Conservation (phyloP, 305 asterid genomes). For the Fraxinus albicans region DNA sequence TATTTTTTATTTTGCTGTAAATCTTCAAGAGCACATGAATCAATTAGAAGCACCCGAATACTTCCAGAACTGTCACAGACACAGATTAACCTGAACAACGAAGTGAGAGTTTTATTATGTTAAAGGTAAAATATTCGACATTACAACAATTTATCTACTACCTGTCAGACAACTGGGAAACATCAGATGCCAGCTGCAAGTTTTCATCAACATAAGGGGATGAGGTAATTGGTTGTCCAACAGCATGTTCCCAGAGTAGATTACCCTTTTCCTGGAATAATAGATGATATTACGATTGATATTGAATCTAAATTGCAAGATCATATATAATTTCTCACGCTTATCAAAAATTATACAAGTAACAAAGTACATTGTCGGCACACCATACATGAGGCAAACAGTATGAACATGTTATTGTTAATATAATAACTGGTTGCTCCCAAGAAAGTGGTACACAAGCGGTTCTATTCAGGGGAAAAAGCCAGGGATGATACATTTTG, state of each 20-base stretch:
- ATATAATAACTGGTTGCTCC: background rate
- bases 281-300: background rate
- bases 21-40: constrained; percentile 26
- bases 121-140: background rate
- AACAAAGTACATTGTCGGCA: background rate
- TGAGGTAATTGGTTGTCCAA: constrained; percentile 73
- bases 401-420: background rate
- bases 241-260: constrained; percentile 62
- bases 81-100: constrained; percentile 59
- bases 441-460: background rate
- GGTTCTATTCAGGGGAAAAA: background rate
- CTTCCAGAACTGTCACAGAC: constrained; percentile 79
- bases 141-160: constrained; percentile 20
- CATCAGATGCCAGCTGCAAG: constrained; percentile 40
- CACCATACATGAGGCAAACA: background rate
- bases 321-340: background rate
- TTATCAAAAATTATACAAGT: background rate
- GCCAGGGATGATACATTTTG: background rate
- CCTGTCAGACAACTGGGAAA: constrained; percentile 50
- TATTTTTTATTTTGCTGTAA: constrained; percentile 21
- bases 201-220: constrained; percentile 78
- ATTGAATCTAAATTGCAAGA: background rate
- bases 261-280: constrained; percentile 61
- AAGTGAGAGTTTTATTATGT: background rate
- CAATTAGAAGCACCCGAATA: constrained; percentile 49